A percentile compares a stretch with the other conserved stretches of the same genome.
Conservation (phyloP, 78 protist species). For the Creolimax fragrantissima region DNA sequence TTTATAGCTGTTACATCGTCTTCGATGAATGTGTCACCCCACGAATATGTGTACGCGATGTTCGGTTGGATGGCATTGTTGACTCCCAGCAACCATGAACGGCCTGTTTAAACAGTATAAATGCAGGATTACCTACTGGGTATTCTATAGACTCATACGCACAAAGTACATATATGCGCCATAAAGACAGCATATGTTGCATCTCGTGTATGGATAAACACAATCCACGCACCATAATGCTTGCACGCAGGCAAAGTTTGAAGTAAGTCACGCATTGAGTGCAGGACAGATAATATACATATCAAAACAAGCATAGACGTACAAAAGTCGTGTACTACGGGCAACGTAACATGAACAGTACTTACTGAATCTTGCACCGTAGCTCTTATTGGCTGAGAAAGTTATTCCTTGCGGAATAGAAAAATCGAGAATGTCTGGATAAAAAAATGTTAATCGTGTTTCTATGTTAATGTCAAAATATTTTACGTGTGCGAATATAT, state of each 20-base stretch:
- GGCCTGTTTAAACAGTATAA: neutral
- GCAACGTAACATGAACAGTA: neutral
- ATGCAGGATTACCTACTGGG: neutral
- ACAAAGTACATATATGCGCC: neutral
- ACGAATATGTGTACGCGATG: neutral
- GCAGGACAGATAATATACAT: neutral
- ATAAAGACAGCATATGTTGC: neutral
- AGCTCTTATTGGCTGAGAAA: neutral
- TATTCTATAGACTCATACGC: neutral
- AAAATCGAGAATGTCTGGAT: neutral
- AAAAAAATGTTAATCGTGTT: neutral
- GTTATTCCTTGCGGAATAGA: neutral
- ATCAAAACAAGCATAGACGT: neutral
- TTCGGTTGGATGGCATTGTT: neutral
- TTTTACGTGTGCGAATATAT: neutral
- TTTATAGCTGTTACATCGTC: too few relatives aligned
- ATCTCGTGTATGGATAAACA: neutral
- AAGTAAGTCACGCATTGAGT: neutral
- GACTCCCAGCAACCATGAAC: neutral
- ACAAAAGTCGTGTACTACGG: neutral
- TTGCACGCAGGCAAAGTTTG: neutral
- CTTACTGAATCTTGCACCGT: neutral
- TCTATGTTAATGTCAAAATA: neutral
- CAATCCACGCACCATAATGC: neutral
- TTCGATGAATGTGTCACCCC: too few relatives aligned